Percentiles rank a stretch among this genome's conserved stretches.
Conservation (phyloP, 768 basidiomycete genomes). For the Termitomyces sp. region DNA sequence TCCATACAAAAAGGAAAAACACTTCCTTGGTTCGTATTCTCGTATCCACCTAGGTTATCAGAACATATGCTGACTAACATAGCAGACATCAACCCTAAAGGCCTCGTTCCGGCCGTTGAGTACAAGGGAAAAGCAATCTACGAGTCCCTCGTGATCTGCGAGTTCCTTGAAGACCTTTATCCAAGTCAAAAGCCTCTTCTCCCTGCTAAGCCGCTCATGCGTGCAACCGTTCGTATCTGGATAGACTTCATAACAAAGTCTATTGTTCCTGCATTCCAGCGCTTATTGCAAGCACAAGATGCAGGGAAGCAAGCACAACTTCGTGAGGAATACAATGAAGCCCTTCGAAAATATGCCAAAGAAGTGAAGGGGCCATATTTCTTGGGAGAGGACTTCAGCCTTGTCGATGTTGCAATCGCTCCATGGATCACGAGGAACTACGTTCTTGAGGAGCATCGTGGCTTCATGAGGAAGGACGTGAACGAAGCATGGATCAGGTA, state of each 20-base stretch:
- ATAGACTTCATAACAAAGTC: conserved; percentile 49
- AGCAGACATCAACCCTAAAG: conserved; percentile 58
- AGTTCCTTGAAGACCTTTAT: conserved; percentile 63
- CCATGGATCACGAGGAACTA: conserved; percentile 50
- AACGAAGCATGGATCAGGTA: conserved; percentile 41
- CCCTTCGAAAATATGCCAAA: conserved; percentile 24
- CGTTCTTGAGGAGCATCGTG: conserved; percentile 42
- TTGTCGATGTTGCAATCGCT: conserved; percentile 49
- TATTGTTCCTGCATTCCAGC: conserved; percentile 46
- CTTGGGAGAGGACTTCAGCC: conserved; percentile 44
- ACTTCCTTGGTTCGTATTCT: conserved; percentile 39
- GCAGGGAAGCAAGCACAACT: conserved; percentile 19
- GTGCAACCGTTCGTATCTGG: conserved; percentile 51
- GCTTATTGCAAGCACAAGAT: conserved; percentile 38
- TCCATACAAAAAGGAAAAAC: conserved; percentile 63
- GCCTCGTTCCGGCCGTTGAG: conserved; percentile 53
- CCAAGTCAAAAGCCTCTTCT: conserved; percentile 41
- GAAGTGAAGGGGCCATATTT: conserved; percentile 47
- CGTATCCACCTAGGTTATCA: conserved; percentile 1
- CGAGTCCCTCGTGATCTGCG: conserved; percentile 58
- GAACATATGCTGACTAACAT: conserved; percentile 3
- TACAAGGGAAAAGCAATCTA: conserved; percentile 55
- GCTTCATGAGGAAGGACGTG: conserved; percentile 36
- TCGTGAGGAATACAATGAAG: conserved; percentile 22
- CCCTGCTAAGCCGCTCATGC: conserved; percentile 43